Conservation (phyloP, 2,329 filamentous ascomycete species). For the Cordyceps militaris region DNA sequence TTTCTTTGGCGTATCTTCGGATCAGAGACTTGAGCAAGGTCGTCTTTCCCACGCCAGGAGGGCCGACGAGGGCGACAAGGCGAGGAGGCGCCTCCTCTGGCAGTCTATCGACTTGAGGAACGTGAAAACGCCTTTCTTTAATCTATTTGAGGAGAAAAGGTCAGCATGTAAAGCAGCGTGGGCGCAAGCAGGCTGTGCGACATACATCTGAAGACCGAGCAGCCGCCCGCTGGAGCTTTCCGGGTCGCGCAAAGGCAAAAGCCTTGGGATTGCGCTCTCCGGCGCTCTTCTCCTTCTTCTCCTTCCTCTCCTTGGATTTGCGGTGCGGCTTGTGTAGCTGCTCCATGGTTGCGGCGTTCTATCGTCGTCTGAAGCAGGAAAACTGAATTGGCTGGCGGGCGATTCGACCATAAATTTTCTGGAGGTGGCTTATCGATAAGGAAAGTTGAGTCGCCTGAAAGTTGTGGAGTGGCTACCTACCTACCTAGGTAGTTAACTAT, state of each 20-base stretch:
- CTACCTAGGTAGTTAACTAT: too few species aligned
- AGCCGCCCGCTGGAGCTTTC: conserved; percentile 68
- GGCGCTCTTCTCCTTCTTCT: conserved; percentile 59
- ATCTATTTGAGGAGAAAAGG: conserved; percentile 44
- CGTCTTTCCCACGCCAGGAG: conserved; percentile 91
- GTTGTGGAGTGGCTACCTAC: too few species aligned
- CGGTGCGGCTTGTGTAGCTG: conserved; percentile 86
- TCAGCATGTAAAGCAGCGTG: conserved; percentile 19
- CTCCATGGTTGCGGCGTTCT: conserved; percentile 52
- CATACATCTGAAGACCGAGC: conserved; percentile 64
- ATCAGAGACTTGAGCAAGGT: conserved; percentile 93
- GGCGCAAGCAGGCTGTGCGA: neutral
- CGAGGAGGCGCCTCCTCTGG: conserved; percentile 93
- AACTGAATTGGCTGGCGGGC: neutral
- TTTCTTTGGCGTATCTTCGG: conserved; percentile 91
- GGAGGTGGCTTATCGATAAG: conserved; percentile 13
- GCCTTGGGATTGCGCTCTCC: conserved; percentile 81
- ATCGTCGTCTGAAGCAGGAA: conserved; percentile 10
- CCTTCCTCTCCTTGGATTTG: conserved; percentile 76
- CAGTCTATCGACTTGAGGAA: conserved; percentile 89
- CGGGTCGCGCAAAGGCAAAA: conserved; percentile 77
- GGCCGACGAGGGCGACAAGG: conserved; percentile 89
- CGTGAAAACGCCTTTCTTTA: conserved; percentile 93
- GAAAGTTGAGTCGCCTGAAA: neutral
- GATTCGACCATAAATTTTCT: conserved; percentile 12